Evolutionary conservation across 108 stramenopile species (phyloP), one percentile per base, ranked within the genome.

Genomic region (Nannochloropsis oceanica): DNA sequence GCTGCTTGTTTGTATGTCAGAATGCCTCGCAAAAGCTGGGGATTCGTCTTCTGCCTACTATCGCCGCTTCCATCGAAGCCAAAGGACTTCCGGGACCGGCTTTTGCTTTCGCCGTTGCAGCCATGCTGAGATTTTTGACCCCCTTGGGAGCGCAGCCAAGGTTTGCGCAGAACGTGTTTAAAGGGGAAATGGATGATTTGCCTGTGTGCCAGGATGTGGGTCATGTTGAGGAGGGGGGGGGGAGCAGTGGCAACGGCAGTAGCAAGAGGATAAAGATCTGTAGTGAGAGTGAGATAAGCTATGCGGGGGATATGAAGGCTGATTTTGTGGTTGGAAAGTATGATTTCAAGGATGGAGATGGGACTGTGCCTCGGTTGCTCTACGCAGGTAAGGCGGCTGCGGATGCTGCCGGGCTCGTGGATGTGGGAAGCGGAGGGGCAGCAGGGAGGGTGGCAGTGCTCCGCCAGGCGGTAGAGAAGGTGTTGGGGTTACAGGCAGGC

Each of bases 21-120:
- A 95, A 95, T 91, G 94, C 94, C 26, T 92, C 95, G 13, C 91
- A 94, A 84, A 96, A 96, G 84, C 93, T 94, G 80, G 95, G 95
- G 27, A 93, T 95, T 43, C 94, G 95, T 20, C 87, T 94, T 79
- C 91, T 92, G 22, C 94, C 94, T 11, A 95, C 93, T 13, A 84
- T 96, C 34, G 14, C 12, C n/a, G 82, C 8, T 26, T 27, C 86
- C 26, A 27, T 86, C 43, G 3, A 26, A 20, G 50, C 26, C 25
- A 12, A 43, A 20, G 43, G 26, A 2, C 12, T 82, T 24, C 81
- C 81, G 26, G 83, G 81, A 8, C 88, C 91, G 18, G 89, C 92
- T 8, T 93, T 93, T 90, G 94, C 93, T 44, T 94, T 94, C 89
- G 94, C 95, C 18, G 91, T 93, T 80, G 96, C 96, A 25, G 92